Percentiles rank a stretch among this genome's conserved stretches.
Evolutionary conservation across 2,329 filamentous ascomycete genomes (phyloP).

Genomic region (Nectriaceae sp.): DNA sequence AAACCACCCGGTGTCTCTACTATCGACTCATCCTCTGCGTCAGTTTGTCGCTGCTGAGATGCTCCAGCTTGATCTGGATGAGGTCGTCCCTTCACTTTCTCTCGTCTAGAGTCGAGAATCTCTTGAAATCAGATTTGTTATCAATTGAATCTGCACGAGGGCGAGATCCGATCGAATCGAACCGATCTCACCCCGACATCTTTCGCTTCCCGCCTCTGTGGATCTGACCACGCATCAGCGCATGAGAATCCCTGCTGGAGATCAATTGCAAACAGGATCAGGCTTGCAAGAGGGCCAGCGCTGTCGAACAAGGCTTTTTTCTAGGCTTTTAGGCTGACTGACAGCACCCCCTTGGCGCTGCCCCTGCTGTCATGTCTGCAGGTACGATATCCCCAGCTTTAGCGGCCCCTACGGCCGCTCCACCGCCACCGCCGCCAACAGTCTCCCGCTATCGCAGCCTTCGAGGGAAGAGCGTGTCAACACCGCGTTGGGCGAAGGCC

Average conservation of each 20-base stretch:
- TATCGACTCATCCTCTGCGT: no score
- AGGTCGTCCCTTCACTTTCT: not conserved
- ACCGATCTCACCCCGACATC: not conserved
- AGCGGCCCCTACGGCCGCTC: conserved; percentile 15
- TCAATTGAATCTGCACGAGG: not conserved
- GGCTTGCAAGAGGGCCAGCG: no score
- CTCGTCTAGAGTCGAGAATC: not conserved
- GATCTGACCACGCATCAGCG: not conserved
- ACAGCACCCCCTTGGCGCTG: conserved; percentile 11
- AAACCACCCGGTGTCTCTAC: no score
- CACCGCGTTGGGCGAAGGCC: conserved; percentile 18
- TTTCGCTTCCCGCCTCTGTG: no score
- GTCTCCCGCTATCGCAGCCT: conserved; percentile 35
- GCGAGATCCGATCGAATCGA: not conserved
- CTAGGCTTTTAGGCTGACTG: not conserved
- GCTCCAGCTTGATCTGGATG: not conserved
- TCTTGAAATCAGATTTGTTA: not conserved
- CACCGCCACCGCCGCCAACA: conserved; percentile 20
- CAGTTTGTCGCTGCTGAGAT: not conserved
- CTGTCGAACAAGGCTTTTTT: not conserved
- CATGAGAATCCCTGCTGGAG: not conserved
- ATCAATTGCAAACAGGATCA: not conserved
- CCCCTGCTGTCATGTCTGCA: conserved; percentile 17
- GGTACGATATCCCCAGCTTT: conserved; percentile 14
- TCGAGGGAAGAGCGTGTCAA: conserved; percentile 38